Conservation (phyloP, 2,329 filamentous ascomycete genomes). For the Trichophyton verrucosum region DNA sequence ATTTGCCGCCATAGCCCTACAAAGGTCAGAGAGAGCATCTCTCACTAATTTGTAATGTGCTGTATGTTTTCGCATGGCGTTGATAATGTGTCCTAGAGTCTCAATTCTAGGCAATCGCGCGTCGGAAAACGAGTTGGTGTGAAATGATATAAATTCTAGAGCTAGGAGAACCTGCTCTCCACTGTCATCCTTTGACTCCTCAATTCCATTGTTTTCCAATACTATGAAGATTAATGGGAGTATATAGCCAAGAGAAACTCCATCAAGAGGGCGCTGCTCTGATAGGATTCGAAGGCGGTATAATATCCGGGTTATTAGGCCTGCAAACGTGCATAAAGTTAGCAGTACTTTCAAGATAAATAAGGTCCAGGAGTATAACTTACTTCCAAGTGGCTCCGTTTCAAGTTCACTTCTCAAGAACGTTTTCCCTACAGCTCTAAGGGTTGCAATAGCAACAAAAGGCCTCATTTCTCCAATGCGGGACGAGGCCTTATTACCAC, state of each 20-base stretch:
- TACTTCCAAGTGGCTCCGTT: conserved; percentile 66
- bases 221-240: conserved; percentile 71
- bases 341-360: neutral
- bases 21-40: conserved; percentile 79
- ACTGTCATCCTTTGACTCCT: conserved; percentile 54
- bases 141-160: conserved; percentile 77
- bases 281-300: conserved; percentile 82
- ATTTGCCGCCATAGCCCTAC: conserved; percentile 71
- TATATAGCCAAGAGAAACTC: conserved; percentile 74
- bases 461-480: conserved; percentile 64
- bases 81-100: conserved; percentile 58
- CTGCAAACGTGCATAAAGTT: conserved; percentile 16
- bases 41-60: conserved; percentile 94
- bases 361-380: conserved; percentile 9
- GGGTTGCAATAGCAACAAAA: conserved; percentile 77
- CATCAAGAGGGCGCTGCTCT: conserved; percentile 88
- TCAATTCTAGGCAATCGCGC: conserved; percentile 62
- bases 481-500: conserved; percentile 59
- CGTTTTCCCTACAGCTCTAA: conserved; percentile 64
- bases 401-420: conserved; percentile 60
- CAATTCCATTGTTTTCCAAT: conserved; percentile 64
- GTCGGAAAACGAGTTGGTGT: conserved; percentile 65
- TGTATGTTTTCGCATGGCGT: conserved; percentile 74
- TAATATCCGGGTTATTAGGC: conserved; percentile 71
- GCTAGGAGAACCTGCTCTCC: conserved; percentile 81